Evolutionary conservation across 352 stramenopile species (phyloP), one percentile per base, ranked within the genome.

Genomic region (Phytopythium helicoides): DNA sequence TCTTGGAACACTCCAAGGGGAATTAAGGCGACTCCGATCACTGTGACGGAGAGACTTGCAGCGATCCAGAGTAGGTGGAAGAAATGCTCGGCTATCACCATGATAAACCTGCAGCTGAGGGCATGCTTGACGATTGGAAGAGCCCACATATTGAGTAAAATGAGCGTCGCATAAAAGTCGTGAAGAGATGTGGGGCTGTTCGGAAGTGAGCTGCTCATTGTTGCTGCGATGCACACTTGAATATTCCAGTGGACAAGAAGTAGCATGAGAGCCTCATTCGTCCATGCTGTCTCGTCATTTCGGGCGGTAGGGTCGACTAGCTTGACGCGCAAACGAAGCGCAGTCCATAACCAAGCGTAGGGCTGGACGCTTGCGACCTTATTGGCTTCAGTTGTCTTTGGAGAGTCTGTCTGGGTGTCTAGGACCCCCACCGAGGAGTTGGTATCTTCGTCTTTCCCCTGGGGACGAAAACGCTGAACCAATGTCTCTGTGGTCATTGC

Each of bases 1-100:
- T 51, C n/a, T 18, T 51, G 45, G 14, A 51, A 51, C 45, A 51
- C 45, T 5, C 26, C 45, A 35, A 51, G 45, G 38, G 45, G 45
- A 0, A 51, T 6, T 11, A 51, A 14, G 3, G 28, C 45, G 45
- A 39, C 8, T 7, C 45, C 45, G 45, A 51, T 51, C 4, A 51
- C 11, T 11, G 45, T 51, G 28, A 38, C 22, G n/a, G 10, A 8
- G 28, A 51, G 28, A 6, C 28, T 51, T 2, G 18, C 36, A n/a
- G 45, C n/a, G 28, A 51, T 26, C 45, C 45, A 51, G 3, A 51
- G 0, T 19, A 51, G 28, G 14, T 51, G 45, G 28, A 51, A 51
- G 28, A 51, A 51, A 10, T 51, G 26, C 6, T 31, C 18, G 28
- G 25, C 12, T n/a, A 28, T 12, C 18, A 3, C 4, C 4, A 28